phyloP scores from a whole-genome alignment of 225 moss, liverwort and hornwort species.

The Anthoceros angustus region DNA sequence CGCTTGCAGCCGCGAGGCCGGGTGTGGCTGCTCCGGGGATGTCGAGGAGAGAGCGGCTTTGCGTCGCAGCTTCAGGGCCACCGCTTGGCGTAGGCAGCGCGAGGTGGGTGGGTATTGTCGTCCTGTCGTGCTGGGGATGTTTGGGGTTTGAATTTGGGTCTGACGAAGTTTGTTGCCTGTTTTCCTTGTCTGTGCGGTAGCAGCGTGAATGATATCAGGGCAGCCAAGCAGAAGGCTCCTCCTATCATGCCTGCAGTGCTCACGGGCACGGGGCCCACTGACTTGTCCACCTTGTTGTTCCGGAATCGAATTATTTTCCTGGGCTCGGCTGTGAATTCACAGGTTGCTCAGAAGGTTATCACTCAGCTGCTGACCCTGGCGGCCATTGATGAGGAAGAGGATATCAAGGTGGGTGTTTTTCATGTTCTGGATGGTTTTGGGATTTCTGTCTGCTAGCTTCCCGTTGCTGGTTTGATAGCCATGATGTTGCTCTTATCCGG shows the following conservation, averaged over 20 bases:
- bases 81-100: background rate
- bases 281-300: constrained; percentile 50
- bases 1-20: background rate
- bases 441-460: background rate
- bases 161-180: background rate
- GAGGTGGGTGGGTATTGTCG: background rate
- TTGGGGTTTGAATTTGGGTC: background rate
- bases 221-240: constrained; percentile 64
- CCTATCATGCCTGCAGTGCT: constrained; percentile 64
- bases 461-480: background rate
- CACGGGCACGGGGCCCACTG: constrained; percentile 55
- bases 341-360: constrained; percentile 73
- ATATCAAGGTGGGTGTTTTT: constrained; percentile 43
- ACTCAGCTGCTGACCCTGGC: constrained; percentile 77
- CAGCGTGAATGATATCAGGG: constrained; percentile 20
- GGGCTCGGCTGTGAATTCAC: constrained; percentile 71
- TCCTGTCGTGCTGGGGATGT: background rate
- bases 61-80: background rate
- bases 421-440: background rate
- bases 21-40: background rate
- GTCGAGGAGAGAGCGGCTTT: background rate
- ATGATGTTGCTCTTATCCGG: constrained; percentile 4
- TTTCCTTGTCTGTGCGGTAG: background rate
- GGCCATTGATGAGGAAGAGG: constrained; percentile 74
- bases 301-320: constrained; percentile 76